A percentile compares a stretch with the other conserved stretches of the same genome.
phyloP scores from a whole-genome alignment of 148 eudicot genomes.

The Dianthus caryophyllus region DNA sequence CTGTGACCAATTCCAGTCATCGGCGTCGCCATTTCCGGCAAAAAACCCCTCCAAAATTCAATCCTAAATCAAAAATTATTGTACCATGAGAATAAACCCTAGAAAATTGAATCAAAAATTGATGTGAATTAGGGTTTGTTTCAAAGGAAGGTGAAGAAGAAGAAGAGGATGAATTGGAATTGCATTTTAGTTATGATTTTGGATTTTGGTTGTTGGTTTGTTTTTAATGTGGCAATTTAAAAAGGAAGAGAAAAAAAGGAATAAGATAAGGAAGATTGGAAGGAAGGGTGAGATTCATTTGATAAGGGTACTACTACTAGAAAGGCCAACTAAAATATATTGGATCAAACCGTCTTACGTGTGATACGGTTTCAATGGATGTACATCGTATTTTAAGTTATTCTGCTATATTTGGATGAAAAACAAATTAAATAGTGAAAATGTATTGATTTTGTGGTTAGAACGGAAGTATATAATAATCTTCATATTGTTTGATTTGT shows the following conservation, averaged over 20 bases:
- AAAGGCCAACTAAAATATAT: no score
- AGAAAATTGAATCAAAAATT: conserved; percentile 7
- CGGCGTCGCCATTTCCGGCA: conserved; percentile 68
- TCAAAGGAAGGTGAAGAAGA: conserved; percentile 2
- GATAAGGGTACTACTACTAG: no score
- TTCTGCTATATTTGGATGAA: no score
- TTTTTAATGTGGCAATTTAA: no score
- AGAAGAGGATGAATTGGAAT: conserved; percentile 15
- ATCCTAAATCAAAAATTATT: neutral
- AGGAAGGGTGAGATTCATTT: neutral
- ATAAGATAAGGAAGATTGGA: neutral
- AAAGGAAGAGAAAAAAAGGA: neutral
- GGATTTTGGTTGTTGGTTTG: neutral
- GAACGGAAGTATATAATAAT: no score
- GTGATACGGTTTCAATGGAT: no score
- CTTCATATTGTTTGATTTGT: no score
- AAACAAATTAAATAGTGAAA: no score
- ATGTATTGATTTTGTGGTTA: no score
- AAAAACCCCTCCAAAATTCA: neutral
- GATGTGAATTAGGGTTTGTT: neutral
- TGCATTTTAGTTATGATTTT: no score
- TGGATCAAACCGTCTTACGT: no score
- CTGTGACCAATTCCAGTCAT: conserved; percentile 55
- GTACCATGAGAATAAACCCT: conserved; percentile 18
- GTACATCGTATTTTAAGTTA: no score